Evolutionary conservation across 495 filamentous ascomycete species (phyloP), one percentile per base, ranked within the genome.

Genomic region (Hypoxylon rickii): DNA sequence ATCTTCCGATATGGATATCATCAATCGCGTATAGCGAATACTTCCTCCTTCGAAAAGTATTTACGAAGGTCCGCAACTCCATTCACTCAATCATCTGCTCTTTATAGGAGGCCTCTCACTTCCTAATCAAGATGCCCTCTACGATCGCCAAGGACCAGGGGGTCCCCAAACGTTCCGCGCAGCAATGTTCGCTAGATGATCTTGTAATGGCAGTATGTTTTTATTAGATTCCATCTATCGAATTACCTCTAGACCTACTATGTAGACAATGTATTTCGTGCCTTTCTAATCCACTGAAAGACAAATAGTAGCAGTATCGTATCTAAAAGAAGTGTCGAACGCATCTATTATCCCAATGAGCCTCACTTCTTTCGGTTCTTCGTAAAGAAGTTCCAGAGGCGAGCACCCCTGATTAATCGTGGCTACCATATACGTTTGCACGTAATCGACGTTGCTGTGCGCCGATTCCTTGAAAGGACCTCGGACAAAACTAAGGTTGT

Each of bases 231-330:
- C n/a, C n/a, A n/a, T n/a, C n/a, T n/a, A n/a, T n/a, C n/a, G n/a
- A n/a, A n/a, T n/a, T n/a, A n/a, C n/a, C n/a, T n/a, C n/a, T n/a
- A n/a, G n/a, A n/a, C n/a, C n/a, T n/a, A n/a, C n/a, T n/a, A n/a
- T 2, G 7, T 24, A 19, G 7, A 32, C 17, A 42, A 19, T n/a
- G 33, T 24, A 18, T 16, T 17, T 37, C n/a, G 31, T 41, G 26
- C 42, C 24, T 33, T 52, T 56, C 58, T 61, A 61, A 61, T 51
- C 15, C 39, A 42, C 46, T 37, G 38, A 34, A 43, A 92, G 87
- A 96, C 92, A 46, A 96, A 96, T 66, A 90, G 84, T 67, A 90
- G 87, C 70, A 92, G 87, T 61, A 96, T 96, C 63, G 86, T 90
- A 32, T 96, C 89, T 19, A 96, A 96, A 68, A 80, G 90, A 52